These are phyloP conservation scores for Truncatella angustata DNA, from an alignment of 2,329 filamentous ascomycete genomes.

Conservation along the genomic window DNA sequence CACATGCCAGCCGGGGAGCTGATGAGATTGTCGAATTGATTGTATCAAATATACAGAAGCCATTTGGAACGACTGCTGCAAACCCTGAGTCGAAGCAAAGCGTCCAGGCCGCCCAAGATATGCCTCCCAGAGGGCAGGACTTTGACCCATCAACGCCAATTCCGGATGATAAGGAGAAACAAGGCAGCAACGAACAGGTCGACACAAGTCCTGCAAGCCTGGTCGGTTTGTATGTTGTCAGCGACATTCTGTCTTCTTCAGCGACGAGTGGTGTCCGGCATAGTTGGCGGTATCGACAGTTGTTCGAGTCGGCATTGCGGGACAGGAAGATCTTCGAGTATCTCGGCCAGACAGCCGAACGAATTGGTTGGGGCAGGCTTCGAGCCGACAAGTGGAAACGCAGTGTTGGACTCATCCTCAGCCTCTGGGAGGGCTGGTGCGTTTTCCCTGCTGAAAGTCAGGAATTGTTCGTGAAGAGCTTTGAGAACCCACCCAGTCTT, in stretches of 20 bases:
- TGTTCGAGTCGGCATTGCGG: constrained; percentile 73
- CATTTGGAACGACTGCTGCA: constrained; percentile 70
- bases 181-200: constrained; percentile 29
- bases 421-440: constrained; percentile 70
- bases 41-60: constrained; percentile 75
- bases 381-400: constrained; percentile 83
- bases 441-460: constrained; percentile 74
- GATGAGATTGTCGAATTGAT: constrained; percentile 92
- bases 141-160: constrained; percentile 34
- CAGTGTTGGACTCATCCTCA: constrained; percentile 66
- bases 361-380: constrained; percentile 74
- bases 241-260: constrained; percentile 75
- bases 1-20: constrained; percentile 78
- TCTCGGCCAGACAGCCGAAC: constrained; percentile 71
- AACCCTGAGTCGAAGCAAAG: constrained; percentile 55
- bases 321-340: constrained; percentile 67
- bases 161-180: constrained; percentile 28
- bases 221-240: constrained; percentile 74
- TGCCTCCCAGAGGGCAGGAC: constrained; percentile 26
- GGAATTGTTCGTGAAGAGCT: constrained; percentile 66
- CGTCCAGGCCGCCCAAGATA: constrained; percentile 35
- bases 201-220: constrained; percentile 74
- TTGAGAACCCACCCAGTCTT: constrained; percentile 66
- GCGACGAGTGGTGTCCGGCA: constrained; percentile 77
- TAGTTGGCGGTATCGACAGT: constrained; percentile 80